A percentile compares a stretch with the other conserved stretches of the same genome.
Evolutionary conservation across 805 yeast genomes (phyloP).

Genomic region (Huiozyma naganishii): DNA sequence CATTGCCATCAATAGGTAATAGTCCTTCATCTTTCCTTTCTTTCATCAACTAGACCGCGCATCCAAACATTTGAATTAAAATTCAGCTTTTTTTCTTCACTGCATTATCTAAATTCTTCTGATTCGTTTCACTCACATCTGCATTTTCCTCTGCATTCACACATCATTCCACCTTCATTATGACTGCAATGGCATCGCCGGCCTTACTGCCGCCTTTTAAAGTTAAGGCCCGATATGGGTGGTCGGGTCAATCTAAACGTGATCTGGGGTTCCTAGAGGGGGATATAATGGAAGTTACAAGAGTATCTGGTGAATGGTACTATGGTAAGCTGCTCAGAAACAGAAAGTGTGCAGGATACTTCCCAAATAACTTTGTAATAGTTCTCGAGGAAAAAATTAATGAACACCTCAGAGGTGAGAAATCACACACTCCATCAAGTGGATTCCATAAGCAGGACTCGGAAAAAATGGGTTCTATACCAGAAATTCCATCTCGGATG

Average conservation of each 20-base stretch:
- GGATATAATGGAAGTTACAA: conserved; percentile 75
- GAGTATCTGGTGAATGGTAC: conserved; percentile 90
- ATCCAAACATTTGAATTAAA: too few species aligned
- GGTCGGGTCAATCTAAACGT: conserved; percentile 86
- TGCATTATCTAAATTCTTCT: too few species aligned
- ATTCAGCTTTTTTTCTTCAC: too few species aligned
- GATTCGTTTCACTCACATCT: too few species aligned
- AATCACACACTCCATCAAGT: not conserved
- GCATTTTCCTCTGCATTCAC: too few species aligned
- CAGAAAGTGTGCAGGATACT: conserved; percentile 63
- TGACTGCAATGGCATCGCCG: too few species aligned
- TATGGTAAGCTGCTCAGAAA: conserved; percentile 73
- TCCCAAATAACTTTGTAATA: conserved; percentile 80
- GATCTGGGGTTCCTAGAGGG: conserved; percentile 93
- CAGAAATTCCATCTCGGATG: not conserved
- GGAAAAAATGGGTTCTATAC: not conserved
- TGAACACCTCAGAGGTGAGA: not conserved
- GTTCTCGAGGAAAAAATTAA: conserved; percentile 32
- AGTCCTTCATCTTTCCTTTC: too few species aligned
- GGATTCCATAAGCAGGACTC: not conserved
- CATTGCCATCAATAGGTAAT: too few species aligned
- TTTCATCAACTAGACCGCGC: too few species aligned
- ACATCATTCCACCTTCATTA: too few species aligned
- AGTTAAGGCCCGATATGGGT: conserved; percentile 76
- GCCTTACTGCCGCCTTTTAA: conserved; percentile 43